Percentiles rank a stretch among this genome's conserved stretches.
Conservation (phyloP, 1,139 yeast genomes). For the Scheffersomyces lignicola region DNA sequence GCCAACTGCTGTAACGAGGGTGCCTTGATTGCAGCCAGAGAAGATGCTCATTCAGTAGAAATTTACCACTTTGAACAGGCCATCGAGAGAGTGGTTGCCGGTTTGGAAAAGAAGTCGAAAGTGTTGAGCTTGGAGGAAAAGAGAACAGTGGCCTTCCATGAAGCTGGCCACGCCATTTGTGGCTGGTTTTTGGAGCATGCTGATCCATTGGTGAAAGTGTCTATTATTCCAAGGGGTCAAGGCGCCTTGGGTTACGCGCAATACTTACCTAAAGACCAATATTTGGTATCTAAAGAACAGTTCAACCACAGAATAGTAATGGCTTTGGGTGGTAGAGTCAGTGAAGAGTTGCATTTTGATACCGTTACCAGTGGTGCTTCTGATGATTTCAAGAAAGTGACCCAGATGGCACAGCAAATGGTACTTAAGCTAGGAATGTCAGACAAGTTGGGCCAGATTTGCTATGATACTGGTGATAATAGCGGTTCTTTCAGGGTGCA, state of each 20-base stretch:
- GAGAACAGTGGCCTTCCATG: conserved; percentile 77
- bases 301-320: conserved; percentile 73
- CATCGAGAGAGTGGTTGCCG: conserved; percentile 80
- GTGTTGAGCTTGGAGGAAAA: conserved; percentile 71
- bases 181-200: conserved; percentile 75
- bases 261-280: conserved; percentile 76
- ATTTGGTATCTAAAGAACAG: conserved; percentile 64
- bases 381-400: conserved; percentile 78
- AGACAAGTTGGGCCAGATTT: conserved; percentile 62
- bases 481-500: conserved; percentile 55
- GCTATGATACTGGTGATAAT: conserved; percentile 48
- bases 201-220: conserved; percentile 75
- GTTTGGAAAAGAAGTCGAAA: conserved; percentile 71
- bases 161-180: conserved; percentile 82
- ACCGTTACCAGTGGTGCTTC: conserved; percentile 83
- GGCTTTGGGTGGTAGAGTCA: conserved; percentile 80
- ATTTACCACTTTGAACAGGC: conserved; percentile 73
- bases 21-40: conserved; percentile 77
- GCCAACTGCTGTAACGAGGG: conserved; percentile 85
- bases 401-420: conserved; percentile 77
- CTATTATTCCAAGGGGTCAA: conserved; percentile 83
- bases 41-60: conserved; percentile 55
- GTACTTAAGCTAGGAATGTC: conserved; percentile 79
- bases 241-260: conserved; percentile 86
- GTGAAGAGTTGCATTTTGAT: conserved; percentile 73